Evolutionary conservation across 1,284 basidiomycete genomes (phyloP).

Genomic region (Apiotrichum porosum): DNA sequence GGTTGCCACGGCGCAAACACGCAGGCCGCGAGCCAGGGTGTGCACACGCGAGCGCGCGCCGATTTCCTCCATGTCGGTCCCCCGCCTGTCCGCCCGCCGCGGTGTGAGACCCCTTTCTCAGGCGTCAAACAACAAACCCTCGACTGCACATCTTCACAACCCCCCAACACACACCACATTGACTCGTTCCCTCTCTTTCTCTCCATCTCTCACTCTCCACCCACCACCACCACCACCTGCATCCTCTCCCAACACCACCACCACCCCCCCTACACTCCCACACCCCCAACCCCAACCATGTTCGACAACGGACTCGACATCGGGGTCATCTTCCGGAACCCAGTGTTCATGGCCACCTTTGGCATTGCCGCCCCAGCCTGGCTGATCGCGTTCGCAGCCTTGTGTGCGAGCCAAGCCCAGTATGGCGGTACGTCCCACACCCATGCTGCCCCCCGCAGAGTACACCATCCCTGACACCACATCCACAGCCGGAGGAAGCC

Average conservation of each 20-base stretch:
- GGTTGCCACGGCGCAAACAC: too few relatives aligned
- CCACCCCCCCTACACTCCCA: not conserved
- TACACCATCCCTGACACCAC: too few relatives aligned
- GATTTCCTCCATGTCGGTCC: too few relatives aligned
- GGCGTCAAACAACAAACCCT: too few relatives aligned
- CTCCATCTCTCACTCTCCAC: not conserved
- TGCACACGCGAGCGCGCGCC: too few relatives aligned
- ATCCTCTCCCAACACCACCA: not conserved
- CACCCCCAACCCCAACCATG: constrained; percentile 21
- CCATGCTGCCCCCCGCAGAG: too few relatives aligned
- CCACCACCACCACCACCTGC: not conserved
- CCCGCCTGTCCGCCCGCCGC: too few relatives aligned
- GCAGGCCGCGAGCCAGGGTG: too few relatives aligned
- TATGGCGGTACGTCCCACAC: too few relatives aligned
- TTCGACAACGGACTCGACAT: constrained; percentile 32
- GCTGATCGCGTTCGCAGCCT: constrained; percentile 74
- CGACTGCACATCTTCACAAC: not conserved
- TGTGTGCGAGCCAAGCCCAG: constrained; percentile 23
- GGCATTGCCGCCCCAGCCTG: constrained; percentile 79
- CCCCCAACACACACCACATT: not conserved
- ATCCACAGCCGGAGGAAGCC: constrained; percentile 50
- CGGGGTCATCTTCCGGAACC: constrained; percentile 68
- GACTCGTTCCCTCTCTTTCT: not conserved
- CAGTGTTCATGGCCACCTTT: constrained; percentile 80
- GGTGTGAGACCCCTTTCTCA: too few relatives aligned